Evolutionary conservation across 2,329 filamentous ascomycete genomes (phyloP).

Genomic region (Colletotrichum trifolii): DNA sequence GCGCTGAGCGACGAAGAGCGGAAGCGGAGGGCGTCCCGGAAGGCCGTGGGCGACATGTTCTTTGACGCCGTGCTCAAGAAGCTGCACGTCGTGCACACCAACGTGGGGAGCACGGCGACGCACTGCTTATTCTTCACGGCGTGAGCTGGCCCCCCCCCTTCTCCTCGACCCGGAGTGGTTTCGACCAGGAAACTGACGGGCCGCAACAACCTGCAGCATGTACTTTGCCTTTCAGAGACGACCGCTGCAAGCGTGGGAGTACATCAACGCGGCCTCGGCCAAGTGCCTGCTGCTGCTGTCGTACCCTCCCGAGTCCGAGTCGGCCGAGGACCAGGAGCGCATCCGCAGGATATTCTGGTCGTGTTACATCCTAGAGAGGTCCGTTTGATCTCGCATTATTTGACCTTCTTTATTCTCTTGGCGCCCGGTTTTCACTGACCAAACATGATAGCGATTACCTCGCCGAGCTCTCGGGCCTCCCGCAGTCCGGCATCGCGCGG

Average conservation of each 20-base stretch:
- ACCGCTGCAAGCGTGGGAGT: constrained; percentile 64
- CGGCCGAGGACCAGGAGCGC: constrained; percentile 56
- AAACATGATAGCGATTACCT: constrained; percentile 56
- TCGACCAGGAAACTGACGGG: background rate
- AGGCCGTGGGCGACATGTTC: constrained; percentile 53
- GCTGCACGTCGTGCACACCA: constrained; percentile 57
- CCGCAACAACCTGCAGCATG: constrained; percentile 43
- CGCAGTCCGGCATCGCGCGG: constrained; percentile 60
- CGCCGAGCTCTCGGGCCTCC: constrained; percentile 61
- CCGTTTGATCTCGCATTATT: background rate
- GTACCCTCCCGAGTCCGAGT: constrained; percentile 50
- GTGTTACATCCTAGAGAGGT: constrained; percentile 65
- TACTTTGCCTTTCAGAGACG: constrained; percentile 62
- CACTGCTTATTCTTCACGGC: constrained; percentile 63
- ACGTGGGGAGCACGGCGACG: constrained; percentile 56
- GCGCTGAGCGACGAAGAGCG: constrained; percentile 41
- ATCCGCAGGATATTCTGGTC: constrained; percentile 65
- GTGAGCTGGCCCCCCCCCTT: constrained; percentile 44
- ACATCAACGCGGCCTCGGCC: constrained; percentile 59
- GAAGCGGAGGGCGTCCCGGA: constrained; percentile 45
- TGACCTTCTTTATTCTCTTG: too few species aligned
- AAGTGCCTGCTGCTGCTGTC: constrained; percentile 62
- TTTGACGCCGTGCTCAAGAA: constrained; percentile 59
- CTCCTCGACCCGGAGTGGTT: background rate
- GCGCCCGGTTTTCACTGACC: background rate